Base-by-base conservation (phyloP, 345 rosid species). In the Limnanthes douglasii region DNA sequence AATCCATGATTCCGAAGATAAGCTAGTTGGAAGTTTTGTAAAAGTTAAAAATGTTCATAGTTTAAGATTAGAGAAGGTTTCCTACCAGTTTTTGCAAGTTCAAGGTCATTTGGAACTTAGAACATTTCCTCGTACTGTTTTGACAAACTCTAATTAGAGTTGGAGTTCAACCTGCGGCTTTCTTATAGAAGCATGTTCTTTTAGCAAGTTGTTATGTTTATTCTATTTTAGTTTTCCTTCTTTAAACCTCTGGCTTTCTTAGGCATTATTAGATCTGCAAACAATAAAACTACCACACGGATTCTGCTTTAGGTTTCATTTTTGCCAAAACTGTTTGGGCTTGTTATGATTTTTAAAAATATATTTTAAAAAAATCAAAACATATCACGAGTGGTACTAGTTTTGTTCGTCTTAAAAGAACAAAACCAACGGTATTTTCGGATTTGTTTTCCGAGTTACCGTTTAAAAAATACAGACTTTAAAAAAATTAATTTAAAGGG, bases 21-120 rank as follows among this genome's bases (percentile, higher is more conserved):
- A 81, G 44, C 32, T 86, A 32, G 38, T 74, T 25, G 78, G 73
- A 36, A 72, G 94, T 53, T 66, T 77, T 56, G 75, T 77, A 21
- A 68, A 84, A 61, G 57, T 75, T 14, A 86, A 68, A 50, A 46
- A 80, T 29, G 96, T 77, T 35, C 92, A 83, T 1, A 48, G 66
- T 57, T 73, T 72, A 45, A 74, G 69, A 56, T 66, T 66, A 29
- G 84, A 77, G 58, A 64, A 72, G 37, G 53, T 74, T 39, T 59
- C 78, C 45, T 48, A 77, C 54, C 59, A 48, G 70, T 80, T 81
- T 46, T 59, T 75, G 55, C 81, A 65, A 48, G 92, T 86, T 26
- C 63, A 60, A 46, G 92, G 94, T 77, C 59, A 56, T 21, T 31
- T 51, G n/a, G n/a, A n/a, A n/a, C n/a, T n/a, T n/a, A n/a, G n/a